Base-by-base conservation (phyloP, 2,329 filamentous ascomycete genomes). In the Rhinocladiella mackenziei region DNA sequence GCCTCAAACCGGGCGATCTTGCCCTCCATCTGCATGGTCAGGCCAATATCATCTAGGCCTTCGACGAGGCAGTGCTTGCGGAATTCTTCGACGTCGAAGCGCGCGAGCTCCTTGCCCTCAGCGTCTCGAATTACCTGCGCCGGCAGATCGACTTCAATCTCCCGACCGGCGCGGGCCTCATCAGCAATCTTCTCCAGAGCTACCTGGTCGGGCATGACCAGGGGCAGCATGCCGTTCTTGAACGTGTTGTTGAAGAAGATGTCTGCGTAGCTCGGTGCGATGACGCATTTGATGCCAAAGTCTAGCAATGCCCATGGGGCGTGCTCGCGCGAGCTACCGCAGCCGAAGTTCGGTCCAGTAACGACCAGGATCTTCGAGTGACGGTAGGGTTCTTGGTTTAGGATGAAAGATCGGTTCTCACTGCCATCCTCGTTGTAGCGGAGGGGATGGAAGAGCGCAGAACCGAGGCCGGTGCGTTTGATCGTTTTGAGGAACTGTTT, bases 191-290 rank as follows among this genome's bases (percentile, higher is more conserved):
- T 75, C 31, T 84, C 75, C 3, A 96, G 71, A 22, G 78, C 74
- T 1, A 69, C 72, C 33, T 47, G 28, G 64, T 91, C 80, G 22
- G 76, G 71, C 62, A 97, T 84, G 47, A 76, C 70, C 50, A 97
- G 80, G 35, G 91, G 89, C 53, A 97, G 74, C 92, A 97, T 97
- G 72, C 91, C 91, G 73, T 98, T 98, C 78, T 98, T 97, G 79
- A 96, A 97, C n/a, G 86, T 92, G 75, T 98, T 98, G 80, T 95
- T 96, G 80, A 91, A 94, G 80, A 96, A 96, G 67, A 98, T 98
- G 62, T 94, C 88, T 46, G 84, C 86, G 56, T 79, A 86, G 1
- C 85, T 89, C 1, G 88, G 87, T 1, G 91, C 92, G 57, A 97
- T 94, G 60, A 97, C 77, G 65, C 84, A 91, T 63, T 84, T 87